phyloP scores from a whole-genome alignment of 495 filamentous ascomycete genomes.

The Xylaria intraflava region DNA sequence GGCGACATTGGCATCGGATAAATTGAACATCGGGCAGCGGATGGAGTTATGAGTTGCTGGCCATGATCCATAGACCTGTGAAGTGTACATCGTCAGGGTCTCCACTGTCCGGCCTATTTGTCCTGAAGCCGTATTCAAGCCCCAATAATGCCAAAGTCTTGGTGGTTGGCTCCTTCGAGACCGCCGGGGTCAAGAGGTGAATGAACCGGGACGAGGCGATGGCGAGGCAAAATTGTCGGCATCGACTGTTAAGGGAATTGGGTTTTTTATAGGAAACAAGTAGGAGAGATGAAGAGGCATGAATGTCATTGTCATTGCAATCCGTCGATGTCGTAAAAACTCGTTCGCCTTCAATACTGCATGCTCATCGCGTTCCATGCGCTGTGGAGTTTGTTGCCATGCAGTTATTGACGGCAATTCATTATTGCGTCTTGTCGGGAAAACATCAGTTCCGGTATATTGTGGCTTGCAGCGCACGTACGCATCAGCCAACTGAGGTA shows the following conservation, averaged over 20 bases:
- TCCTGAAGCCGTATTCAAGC: not conserved
- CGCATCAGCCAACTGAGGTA: not conserved
- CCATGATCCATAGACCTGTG: not conserved
- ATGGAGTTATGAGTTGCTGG: not conserved
- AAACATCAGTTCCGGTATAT: not conserved
- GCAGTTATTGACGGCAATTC: not conserved
- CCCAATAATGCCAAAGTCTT: not conserved
- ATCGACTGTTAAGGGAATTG: not conserved
- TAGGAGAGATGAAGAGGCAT: not conserved
- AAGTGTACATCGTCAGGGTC: not conserved
- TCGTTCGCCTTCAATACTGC: conserved; percentile 1
- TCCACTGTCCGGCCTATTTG: not conserved
- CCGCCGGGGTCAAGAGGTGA: not conserved
- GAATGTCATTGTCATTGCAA: conserved; percentile 4
- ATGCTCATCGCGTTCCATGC: not conserved
- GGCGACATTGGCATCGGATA: not conserved
- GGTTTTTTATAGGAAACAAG: not conserved
- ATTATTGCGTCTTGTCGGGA: not conserved
- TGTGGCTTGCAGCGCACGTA: not conserved
- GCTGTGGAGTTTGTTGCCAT: not conserved
- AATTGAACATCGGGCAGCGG: not conserved
- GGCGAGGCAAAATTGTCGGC: not conserved
- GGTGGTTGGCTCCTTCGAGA: not conserved
- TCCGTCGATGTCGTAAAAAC: conserved; percentile 10
- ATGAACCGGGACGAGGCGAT: not conserved